These are phyloP conservation scores for Candida glaebosa DNA, from an alignment of 805 yeast species.

Conservation along the genomic window DNA sequence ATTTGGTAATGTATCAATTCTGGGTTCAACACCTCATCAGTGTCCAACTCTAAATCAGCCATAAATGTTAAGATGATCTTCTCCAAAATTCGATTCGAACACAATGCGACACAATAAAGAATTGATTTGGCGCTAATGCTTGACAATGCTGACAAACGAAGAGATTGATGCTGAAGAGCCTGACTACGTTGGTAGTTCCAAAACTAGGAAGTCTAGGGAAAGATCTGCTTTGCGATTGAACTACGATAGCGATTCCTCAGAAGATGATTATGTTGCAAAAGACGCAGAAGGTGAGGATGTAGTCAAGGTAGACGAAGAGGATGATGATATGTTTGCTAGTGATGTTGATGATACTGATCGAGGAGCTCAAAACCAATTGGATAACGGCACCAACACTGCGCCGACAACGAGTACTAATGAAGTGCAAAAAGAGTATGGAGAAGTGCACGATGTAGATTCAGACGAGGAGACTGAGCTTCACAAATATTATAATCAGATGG, in stretches of 20 bases:
- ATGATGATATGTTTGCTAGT: slow-evolving; percentile 14
- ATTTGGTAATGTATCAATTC: slow-evolving; percentile 61
- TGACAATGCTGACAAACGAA: too few relatives aligned
- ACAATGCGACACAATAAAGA: too few relatives aligned
- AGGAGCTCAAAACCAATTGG: slow-evolving; percentile 23
- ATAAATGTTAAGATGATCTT: too few relatives aligned
- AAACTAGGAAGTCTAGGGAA: slow-evolving; percentile 11
- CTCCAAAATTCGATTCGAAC: too few relatives aligned
- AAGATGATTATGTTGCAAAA: slow-evolving; percentile 12
- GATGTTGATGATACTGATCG: slow-evolving; percentile 16
- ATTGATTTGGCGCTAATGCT: too few relatives aligned
- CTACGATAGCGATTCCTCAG: slow-evolving; percentile 25
- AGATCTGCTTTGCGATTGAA: slow-evolving; percentile 15
- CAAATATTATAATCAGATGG: slow-evolving; percentile 29
- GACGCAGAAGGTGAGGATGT: slow-evolving; percentile 11
- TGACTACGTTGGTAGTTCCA: slow-evolving; percentile 3
- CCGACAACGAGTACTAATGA: neutral
- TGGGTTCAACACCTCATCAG: slow-evolving; percentile 49
- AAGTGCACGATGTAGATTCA: slow-evolving; percentile 13
- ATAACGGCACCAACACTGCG: slow-evolving; percentile 1
- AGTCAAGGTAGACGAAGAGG: slow-evolving; percentile 9
- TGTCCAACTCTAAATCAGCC: slow-evolving; percentile 31
- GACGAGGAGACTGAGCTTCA: slow-evolving; percentile 10
- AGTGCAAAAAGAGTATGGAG: slow-evolving; percentile 11
- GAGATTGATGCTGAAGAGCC: too few relatives aligned